phyloP scores from a whole-genome alignment of 257 asterid genomes.

The Cinchona pubescens region DNA sequence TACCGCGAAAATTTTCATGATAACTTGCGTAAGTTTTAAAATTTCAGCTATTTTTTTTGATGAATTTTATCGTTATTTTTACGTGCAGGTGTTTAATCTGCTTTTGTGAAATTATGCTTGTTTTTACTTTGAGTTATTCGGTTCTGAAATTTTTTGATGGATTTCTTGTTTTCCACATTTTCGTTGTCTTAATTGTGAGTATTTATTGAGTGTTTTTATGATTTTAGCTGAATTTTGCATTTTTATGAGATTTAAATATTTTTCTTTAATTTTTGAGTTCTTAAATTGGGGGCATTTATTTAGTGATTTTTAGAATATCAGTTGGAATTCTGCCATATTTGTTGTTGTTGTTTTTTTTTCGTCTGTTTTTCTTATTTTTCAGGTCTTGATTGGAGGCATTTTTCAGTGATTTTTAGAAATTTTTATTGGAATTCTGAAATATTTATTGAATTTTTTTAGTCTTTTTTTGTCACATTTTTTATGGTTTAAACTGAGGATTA shows the following conservation, averaged over 20 bases:
- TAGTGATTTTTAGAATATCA: background rate
- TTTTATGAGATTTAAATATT: slow-evolving; percentile 5
- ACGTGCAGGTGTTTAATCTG: background rate
- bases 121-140: background rate
- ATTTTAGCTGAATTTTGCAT: background rate
- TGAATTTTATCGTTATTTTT: background rate
- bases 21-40: background rate
- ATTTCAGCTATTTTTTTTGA: background rate
- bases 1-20: background rate
- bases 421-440: background rate
- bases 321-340: background rate
- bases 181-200: background rate
- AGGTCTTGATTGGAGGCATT: background rate
- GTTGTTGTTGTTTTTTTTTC: slow-evolving; percentile 1
- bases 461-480: background rate
- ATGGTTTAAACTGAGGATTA: background rate
- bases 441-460: slow-evolving; percentile 1
- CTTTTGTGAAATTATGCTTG: background rate
- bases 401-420: background rate
- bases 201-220: background rate
- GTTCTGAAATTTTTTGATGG: background rate
- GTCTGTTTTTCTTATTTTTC: background rate
- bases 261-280: background rate
- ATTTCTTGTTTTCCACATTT: background rate
- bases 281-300: background rate